Evolutionary conservation across 306 rosid species (phyloP).

Genomic region (Carpinus fangiana): DNA sequence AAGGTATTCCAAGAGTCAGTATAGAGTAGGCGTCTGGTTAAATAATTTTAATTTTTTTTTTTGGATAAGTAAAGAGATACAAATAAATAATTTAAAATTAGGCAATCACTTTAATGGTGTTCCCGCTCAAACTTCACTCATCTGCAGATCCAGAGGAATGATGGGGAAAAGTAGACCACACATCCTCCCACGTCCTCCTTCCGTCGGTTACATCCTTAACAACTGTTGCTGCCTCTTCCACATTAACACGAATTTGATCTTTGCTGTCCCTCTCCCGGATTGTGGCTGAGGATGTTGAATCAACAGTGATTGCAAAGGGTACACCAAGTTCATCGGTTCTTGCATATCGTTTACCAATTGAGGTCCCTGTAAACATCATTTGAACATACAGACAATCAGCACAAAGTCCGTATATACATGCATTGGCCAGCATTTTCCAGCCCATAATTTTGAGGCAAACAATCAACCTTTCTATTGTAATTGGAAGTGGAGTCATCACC

Average conservation of each 20-base stretch:
- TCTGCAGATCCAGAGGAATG: constrained; percentile 59
- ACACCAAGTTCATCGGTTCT: constrained; percentile 92
- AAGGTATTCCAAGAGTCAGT: not conserved
- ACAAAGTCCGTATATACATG: not conserved
- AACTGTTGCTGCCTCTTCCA: constrained; percentile 66
- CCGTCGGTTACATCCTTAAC: constrained; percentile 72
- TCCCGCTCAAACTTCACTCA: not conserved
- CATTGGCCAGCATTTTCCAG: not conserved
- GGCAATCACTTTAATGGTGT: not conserved
- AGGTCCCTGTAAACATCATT: constrained; percentile 53
- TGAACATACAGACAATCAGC: not conserved
- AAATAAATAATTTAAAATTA: not conserved
- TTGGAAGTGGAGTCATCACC: not conserved
- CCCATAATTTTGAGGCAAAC: not conserved
- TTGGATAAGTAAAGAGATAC: no score
- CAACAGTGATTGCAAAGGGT: constrained; percentile 79
- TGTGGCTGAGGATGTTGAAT: constrained; percentile 65
- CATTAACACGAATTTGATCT: constrained; percentile 74
- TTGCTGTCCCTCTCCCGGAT: constrained; percentile 88
- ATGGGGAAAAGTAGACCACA: constrained; percentile 74
- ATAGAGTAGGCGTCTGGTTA: not conserved
- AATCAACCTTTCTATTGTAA: not conserved
- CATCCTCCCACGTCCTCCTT: constrained; percentile 66
- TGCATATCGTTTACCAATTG: constrained; percentile 86
- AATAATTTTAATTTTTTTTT: no score